Percentiles rank a stretch among this genome's conserved stretches.
Conservation (phyloP, 768 basidiomycete species). For the Inosperma sp. region DNA sequence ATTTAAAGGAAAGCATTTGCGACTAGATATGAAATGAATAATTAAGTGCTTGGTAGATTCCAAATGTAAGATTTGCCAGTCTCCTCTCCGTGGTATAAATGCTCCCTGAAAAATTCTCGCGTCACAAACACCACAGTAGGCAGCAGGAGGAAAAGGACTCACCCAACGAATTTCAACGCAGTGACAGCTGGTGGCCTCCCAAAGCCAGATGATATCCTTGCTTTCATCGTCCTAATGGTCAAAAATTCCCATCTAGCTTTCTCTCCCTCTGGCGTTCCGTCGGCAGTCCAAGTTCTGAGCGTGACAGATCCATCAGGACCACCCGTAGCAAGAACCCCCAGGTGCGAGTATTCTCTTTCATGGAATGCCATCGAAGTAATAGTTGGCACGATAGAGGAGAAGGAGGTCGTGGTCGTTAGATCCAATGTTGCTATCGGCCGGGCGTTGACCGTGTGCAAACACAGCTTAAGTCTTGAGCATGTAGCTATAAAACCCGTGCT, state of each 20-base stretch:
- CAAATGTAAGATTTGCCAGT: conserved; percentile 56
- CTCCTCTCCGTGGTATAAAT: conserved; percentile 60
- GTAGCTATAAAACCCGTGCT: conserved; percentile 87
- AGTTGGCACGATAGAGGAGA: conserved; percentile 42
- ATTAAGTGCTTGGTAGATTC: conserved; percentile 48
- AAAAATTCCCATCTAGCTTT: conserved; percentile 74
- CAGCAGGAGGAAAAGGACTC: conserved; percentile 15
- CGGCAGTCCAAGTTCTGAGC: conserved; percentile 80
- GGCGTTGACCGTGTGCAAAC: conserved; percentile 84
- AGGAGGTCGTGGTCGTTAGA: conserved; percentile 42
- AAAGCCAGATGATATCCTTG: conserved; percentile 37
- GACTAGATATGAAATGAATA: background rate
- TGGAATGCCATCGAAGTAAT: conserved; percentile 83
- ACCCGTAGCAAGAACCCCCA: conserved; percentile 78
- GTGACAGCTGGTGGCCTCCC: conserved; percentile 56
- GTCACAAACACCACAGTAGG: background rate
- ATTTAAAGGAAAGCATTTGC: background rate
- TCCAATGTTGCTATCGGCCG: conserved; percentile 70
- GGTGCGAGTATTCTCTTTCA: conserved; percentile 78
- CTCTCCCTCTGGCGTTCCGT: conserved; percentile 62
- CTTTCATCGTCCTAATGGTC: conserved; percentile 63
- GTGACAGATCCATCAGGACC: conserved; percentile 71
- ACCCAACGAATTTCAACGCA: conserved; percentile 83
- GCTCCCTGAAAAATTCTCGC: conserved; percentile 39
- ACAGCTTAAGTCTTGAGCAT: conserved; percentile 66